phyloP scores from a whole-genome alignment of 2,329 filamentous ascomycete genomes.

The Cytospora piceae region DNA sequence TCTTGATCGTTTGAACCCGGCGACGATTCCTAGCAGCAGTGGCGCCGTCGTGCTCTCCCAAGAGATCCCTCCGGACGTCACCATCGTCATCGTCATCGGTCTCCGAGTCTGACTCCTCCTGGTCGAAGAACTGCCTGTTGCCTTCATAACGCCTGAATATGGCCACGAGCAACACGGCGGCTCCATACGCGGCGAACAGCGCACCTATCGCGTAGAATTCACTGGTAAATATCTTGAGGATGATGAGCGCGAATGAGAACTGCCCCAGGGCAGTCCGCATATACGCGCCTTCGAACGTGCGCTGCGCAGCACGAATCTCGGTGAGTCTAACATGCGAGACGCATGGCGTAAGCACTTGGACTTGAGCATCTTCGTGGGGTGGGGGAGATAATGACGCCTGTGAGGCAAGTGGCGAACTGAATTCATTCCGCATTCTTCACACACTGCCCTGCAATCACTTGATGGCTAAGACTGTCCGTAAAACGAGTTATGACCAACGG shows the following conservation, averaged over 20 bases:
- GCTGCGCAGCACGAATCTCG: slow-evolving; percentile 90
- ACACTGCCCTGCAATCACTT: neutral
- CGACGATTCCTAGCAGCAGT: slow-evolving; percentile 36
- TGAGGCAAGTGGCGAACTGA: neutral
- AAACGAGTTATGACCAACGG: neutral
- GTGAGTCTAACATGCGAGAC: slow-evolving; percentile 63
- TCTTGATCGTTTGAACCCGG: slow-evolving; percentile 46
- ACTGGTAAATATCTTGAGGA: slow-evolving; percentile 93
- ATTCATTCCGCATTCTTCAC: no score
- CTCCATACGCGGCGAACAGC: slow-evolving; percentile 89
- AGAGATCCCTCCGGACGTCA: slow-evolving; percentile 14
- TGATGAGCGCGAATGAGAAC: slow-evolving; percentile 92
- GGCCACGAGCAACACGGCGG: slow-evolving; percentile 80
- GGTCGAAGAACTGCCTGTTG: slow-evolving; percentile 88
- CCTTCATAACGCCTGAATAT: slow-evolving; percentile 87
- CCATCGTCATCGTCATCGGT: slow-evolving; percentile 36
- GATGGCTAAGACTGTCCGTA: neutral
- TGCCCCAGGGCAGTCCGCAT: slow-evolving; percentile 92
- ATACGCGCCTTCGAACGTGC: slow-evolving; percentile 97
- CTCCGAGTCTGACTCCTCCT: slow-evolving; percentile 45
- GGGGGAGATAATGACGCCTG: neutral
- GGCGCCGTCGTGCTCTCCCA: slow-evolving; percentile 11
- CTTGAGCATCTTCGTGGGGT: neutral
- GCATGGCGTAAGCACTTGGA: slow-evolving; percentile 22
- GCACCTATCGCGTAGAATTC: slow-evolving; percentile 99